Base-by-base conservation (phyloP, 495 filamentous ascomycete species). In the Podospora anserina region DNA sequence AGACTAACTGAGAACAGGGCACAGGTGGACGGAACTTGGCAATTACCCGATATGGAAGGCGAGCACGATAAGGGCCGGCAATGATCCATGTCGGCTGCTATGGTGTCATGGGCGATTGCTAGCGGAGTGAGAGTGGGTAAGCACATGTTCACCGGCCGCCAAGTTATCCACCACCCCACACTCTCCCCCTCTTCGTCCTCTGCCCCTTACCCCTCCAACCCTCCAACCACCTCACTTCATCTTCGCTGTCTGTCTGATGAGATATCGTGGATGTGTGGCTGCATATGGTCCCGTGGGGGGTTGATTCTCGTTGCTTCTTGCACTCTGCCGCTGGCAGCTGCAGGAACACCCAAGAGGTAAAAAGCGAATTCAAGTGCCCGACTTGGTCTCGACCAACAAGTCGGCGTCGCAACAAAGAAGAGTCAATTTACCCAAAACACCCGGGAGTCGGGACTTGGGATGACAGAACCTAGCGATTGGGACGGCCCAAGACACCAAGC, bases 1-100 rank as follows among this genome's bases (percentile, higher is more conserved):
- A 26, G 55, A 19, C 23, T 58, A 58, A 20, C n/a, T 19, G 23
- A 58, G n/a, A 19, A 58, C n/a, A 58, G n/a, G n/a, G 55, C n/a
- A 58, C 55, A 58, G 55, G 55, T 26, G n/a, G 23, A 4, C 55
- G 55, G 55, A 58, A 69, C 61, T 69, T 64, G 64, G 61, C 55
- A 32, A 56, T 64, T 68, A 11, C 72, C 65, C 30, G 54, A 71
- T 74, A 16, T 44, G 72, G 72, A 68, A 74, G 72, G 72, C 72
- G 57, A 65, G 54, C 26, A 60, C 61, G 72, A 74, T 71, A 74
- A 68, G 72, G 34, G 15, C 63, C 49, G 61, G 68, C 60, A 68
- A 66, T 66, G 68, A 66, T 57, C 64, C 71, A 66, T 66, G 53
- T 9, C 26, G 27, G n/a, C 23, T 63, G 66, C 7, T 27, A 68